A percentile compares a stretch with the other conserved stretches of the same genome.
phyloP scores from a whole-genome alignment of 192 early-diverging fungal genomes.

The Backusella macrospora region DNA sequence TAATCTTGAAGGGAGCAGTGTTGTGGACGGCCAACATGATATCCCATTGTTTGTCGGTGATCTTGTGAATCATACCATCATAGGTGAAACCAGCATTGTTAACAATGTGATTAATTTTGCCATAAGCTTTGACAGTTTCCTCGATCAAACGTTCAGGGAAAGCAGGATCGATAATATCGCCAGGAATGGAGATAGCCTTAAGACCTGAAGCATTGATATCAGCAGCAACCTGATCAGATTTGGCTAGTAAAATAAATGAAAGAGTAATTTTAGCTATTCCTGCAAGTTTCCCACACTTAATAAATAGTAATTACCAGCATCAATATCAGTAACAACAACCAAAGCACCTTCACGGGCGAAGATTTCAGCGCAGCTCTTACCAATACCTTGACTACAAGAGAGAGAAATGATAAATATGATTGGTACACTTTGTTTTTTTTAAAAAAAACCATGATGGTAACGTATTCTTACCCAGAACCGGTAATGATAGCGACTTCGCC shows the following conservation, averaged over 20 bases:
- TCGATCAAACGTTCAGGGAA: conserved; percentile 62
- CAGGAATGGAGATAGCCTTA: conserved; percentile 81
- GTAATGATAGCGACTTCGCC: conserved; percentile 67
- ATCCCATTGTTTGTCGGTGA: conserved; percentile 95
- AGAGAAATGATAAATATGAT: background rate
- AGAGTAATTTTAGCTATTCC: background rate
- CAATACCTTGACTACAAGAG: conserved; percentile 70
- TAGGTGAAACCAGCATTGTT: conserved; percentile 98
- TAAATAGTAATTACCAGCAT: conserved; percentile 48
- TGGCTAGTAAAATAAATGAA: conserved; percentile 39
- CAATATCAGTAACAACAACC: conserved; percentile 95
- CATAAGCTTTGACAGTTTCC: conserved; percentile 65
- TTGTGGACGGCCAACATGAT: conserved; percentile 75
- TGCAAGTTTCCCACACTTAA: background rate
- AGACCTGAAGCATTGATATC: conserved; percentile 83
- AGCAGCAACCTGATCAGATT: conserved; percentile 79
- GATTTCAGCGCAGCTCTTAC: conserved; percentile 86
- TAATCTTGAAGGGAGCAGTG: conserved; percentile 64
- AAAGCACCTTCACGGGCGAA: conserved; percentile 87
- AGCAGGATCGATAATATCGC: conserved; percentile 56
- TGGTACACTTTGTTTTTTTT: background rate
- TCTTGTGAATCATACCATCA: conserved; percentile 90
- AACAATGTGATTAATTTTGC: conserved; percentile 81
- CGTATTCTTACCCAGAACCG: conserved; percentile 56
- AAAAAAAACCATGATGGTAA: background rate